Evolutionary conservation across 495 filamentous ascomycete species (phyloP).

Genomic region (Cetradonia linearis): DNA sequence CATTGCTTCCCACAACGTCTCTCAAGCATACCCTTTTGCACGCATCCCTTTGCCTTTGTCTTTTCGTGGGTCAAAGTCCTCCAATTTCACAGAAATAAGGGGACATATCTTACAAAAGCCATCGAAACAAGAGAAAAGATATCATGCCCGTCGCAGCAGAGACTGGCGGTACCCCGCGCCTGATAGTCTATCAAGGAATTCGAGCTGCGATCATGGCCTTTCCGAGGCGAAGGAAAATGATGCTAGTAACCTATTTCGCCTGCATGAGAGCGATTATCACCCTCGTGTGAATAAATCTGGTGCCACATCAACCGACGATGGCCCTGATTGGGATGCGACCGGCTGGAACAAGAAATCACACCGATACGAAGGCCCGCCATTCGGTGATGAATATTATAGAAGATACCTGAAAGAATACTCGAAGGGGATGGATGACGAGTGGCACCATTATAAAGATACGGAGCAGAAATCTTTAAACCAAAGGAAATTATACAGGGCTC

Average conservation of each 20-base stretch:
- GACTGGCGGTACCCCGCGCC: background rate
- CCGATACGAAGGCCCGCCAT: background rate
- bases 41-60: too few relatives aligned
- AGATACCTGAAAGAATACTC: background rate
- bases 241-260: background rate
- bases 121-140: background rate
- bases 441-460: background rate
- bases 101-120: too few relatives aligned
- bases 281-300: background rate
- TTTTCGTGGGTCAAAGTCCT: too few relatives aligned
- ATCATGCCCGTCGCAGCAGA: background rate
- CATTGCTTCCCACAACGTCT: background rate
- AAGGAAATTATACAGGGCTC: too few relatives aligned
- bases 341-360: background rate
- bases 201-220: background rate
- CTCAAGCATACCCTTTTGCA: too few relatives aligned
- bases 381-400: background rate
- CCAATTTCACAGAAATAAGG: too few relatives aligned
- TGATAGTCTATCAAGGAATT: background rate
- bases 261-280: background rate
- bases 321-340: background rate
- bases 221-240: background rate
- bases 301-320: background rate
- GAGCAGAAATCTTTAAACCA: too few relatives aligned
- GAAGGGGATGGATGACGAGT: too few relatives aligned